Evolutionary conservation across 106 monocot genomes (phyloP).

Genomic region (Dactylorhiza incarnata): DNA sequence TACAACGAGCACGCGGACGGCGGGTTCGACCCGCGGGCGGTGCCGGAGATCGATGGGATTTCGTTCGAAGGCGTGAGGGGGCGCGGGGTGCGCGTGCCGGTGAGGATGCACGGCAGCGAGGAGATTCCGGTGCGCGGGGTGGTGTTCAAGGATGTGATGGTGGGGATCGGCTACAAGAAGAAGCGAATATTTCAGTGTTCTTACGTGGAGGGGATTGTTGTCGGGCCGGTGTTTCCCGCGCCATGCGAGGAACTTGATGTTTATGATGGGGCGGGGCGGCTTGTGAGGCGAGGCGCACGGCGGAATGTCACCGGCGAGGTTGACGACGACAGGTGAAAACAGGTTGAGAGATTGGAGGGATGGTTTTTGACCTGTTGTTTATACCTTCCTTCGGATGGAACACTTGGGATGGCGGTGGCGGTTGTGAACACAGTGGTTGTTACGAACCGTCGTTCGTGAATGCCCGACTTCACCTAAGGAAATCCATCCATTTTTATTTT

Average conservation of each 20-base stretch:
- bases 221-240: constrained; percentile 52
- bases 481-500: too few relatives aligned
- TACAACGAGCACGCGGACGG: constrained; percentile 66
- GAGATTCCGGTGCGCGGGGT: constrained; percentile 53
- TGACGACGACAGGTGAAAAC: constrained; percentile 27
- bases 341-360: neutral
- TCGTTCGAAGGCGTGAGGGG: constrained; percentile 34
- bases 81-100: constrained; percentile 42
- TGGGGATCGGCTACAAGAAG: constrained; percentile 52
- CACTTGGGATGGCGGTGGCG: too few relatives aligned
- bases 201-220: constrained; percentile 34
- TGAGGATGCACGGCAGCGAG: constrained; percentile 43
- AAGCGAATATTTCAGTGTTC: constrained; percentile 63
- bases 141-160: constrained; percentile 38
- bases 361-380: too few relatives aligned
- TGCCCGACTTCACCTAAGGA: too few relatives aligned
- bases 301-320: constrained; percentile 25
- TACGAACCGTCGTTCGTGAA: too few relatives aligned
- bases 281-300: constrained; percentile 17
- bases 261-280: constrained; percentile 36
- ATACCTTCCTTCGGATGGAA: too few relatives aligned
- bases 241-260: constrained; percentile 50
- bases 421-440: too few relatives aligned
- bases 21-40: constrained; percentile 44
- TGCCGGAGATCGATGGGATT: constrained; percentile 29